Conservation (phyloP, 2,329 filamentous ascomycete species). For the Aspergillus sp. region DNA sequence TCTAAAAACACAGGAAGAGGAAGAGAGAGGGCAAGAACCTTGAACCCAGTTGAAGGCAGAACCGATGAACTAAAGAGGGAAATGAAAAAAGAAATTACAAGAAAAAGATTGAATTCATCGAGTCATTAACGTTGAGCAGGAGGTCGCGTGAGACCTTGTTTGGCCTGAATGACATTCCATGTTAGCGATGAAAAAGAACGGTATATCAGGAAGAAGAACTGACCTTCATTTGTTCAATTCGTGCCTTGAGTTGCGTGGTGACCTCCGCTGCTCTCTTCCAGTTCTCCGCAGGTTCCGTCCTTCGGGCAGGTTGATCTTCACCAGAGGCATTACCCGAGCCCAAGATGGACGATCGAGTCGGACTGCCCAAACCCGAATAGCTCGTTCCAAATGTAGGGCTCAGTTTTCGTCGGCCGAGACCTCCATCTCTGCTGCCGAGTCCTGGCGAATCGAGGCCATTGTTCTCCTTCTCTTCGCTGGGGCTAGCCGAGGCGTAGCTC, state of each 20-base stretch:
- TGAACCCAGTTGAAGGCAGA: neutral
- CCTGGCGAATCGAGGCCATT: conserved; percentile 40
- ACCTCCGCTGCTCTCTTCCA: conserved; percentile 98
- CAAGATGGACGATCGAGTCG: conserved; percentile 35
- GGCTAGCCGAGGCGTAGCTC: conserved; percentile 51
- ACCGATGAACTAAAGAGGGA: conserved; percentile 1
- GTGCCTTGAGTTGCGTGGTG: conserved; percentile 92
- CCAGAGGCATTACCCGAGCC: conserved; percentile 38
- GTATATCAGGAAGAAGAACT: neutral
- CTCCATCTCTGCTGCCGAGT: conserved; percentile 29
- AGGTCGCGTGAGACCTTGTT: conserved; percentile 45
- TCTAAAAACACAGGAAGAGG: neutral
- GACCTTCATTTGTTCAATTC: conserved; percentile 97
- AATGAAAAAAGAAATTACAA: conserved; percentile 7
- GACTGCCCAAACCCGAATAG: conserved; percentile 39
- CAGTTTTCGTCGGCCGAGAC: conserved; percentile 42
- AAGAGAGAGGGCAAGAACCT: conserved; percentile 7
- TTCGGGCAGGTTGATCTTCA: conserved; percentile 33
- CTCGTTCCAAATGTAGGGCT: conserved; percentile 42
- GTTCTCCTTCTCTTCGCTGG: conserved; percentile 76
- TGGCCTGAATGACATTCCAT: conserved; percentile 32
- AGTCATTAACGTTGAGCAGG: conserved; percentile 36
- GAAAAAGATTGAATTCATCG: conserved; percentile 21
- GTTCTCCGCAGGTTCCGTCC: conserved; percentile 70
- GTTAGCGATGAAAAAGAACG: conserved; percentile 2